Percentiles rank a stretch among this genome's conserved stretches.
phyloP scores from a whole-genome alignment of 345 rosid genomes.

The Citrus mangshanensis region DNA sequence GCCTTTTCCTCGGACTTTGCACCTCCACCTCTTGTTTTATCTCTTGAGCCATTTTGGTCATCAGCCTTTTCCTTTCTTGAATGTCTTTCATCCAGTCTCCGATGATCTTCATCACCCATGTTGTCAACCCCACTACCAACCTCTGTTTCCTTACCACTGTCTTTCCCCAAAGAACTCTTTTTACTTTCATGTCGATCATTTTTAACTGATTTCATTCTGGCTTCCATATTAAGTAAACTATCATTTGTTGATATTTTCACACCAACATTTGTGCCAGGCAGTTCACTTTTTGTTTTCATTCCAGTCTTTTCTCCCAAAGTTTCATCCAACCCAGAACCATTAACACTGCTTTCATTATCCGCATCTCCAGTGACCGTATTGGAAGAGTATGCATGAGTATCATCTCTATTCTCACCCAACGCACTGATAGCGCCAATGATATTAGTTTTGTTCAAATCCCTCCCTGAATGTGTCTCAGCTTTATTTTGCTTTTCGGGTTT shows the following conservation, averaged over 20 bases:
- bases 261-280: constrained; percentile 16
- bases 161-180: constrained; percentile 36
- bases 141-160: constrained; percentile 30
- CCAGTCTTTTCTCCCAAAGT: constrained; percentile 10
- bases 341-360: constrained; percentile 26
- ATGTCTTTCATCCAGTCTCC: constrained; percentile 43
- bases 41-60: constrained; percentile 47
- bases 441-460: constrained; percentile 21
- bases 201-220: constrained; percentile 31
- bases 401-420: constrained; percentile 15
- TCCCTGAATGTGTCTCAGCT: constrained; percentile 15
- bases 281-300: constrained; percentile 23
- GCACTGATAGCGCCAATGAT: constrained; percentile 11
- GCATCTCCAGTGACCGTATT: not conserved
- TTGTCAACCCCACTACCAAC: constrained; percentile 25
- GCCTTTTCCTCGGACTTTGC: constrained; percentile 41
- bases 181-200: constrained; percentile 41
- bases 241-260: constrained; percentile 24
- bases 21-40: constrained; percentile 37
- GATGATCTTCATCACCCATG: constrained; percentile 34
- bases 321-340: constrained; percentile 26
- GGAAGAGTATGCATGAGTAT: constrained; percentile 17
- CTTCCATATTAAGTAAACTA: constrained; percentile 37
- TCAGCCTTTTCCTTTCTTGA: constrained; percentile 47
- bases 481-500: constrained; percentile 23